Evolutionary conservation across 345 rosid species (phyloP).

Genomic region (Cardiospermum halicacabum): DNA sequence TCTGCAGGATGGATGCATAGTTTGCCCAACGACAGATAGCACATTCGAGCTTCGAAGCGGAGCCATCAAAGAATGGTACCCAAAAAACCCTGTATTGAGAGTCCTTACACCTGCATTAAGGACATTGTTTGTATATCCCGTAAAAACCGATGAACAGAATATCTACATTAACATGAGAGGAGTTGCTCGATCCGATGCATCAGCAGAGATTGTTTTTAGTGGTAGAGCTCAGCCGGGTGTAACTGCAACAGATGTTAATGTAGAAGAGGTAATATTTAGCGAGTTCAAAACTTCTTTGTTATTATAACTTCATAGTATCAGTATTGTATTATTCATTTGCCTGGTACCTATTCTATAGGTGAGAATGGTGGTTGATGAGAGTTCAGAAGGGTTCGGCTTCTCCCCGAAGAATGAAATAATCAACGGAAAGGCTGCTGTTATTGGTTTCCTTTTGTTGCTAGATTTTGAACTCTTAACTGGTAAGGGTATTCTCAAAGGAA

Average conservation of each 20-base stretch:
- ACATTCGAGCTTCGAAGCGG: constrained; percentile 76
- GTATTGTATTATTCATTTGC: neutral
- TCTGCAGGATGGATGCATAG: constrained; percentile 82
- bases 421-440: constrained; percentile 86
- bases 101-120: constrained; percentile 79
- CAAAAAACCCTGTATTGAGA: constrained; percentile 84
- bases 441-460: constrained; percentile 79
- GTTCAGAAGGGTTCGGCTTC: constrained; percentile 71
- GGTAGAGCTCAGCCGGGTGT: constrained; percentile 92
- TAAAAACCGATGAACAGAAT: constrained; percentile 70
- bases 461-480: constrained; percentile 96
- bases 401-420: constrained; percentile 67
- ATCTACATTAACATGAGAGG: constrained; percentile 63
- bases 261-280: constrained; percentile 97
- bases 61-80: constrained; percentile 83
- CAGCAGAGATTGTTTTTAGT: constrained; percentile 86
- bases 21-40: constrained; percentile 91
- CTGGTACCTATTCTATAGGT: constrained; percentile 46
- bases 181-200: constrained; percentile 43
- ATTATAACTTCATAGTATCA: too few species aligned
- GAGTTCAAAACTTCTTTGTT: too few species aligned
- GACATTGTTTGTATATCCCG: constrained; percentile 59
- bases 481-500: constrained; percentile 86
- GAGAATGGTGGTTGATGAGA: constrained; percentile 87
- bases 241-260: constrained; percentile 78